These are phyloP conservation scores for Mortierella alpina DNA, from an alignment of 192 early-diverging fungal genomes.

Conservation along the genomic window DNA sequence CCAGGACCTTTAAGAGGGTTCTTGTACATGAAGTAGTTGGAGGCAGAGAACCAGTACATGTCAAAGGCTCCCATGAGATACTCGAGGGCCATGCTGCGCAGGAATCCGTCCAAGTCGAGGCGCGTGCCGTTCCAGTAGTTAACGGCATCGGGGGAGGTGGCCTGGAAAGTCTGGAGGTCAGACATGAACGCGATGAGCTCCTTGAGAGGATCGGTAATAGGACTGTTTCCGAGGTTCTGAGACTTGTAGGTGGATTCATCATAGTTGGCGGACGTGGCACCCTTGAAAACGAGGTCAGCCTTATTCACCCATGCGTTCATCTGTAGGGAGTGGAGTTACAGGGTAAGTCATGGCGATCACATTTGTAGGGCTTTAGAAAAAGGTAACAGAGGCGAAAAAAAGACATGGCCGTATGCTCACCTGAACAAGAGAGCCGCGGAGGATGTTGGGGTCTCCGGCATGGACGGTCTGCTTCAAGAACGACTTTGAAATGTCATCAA, in stretches of 20 bases:
- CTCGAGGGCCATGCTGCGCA: conserved; percentile 54
- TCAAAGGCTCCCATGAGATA: conserved; percentile 57
- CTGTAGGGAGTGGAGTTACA: background rate
- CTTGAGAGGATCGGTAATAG: conserved; percentile 18
- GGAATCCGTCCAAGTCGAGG: conserved; percentile 42
- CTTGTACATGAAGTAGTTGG: conserved; percentile 45
- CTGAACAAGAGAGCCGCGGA: conserved; percentile 35
- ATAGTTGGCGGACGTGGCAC: conserved; percentile 23
- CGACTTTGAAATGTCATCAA: conserved; percentile 57
- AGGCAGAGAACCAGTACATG: conserved; percentile 35
- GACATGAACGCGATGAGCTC: conserved; percentile 47
- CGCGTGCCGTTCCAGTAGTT: conserved; percentile 26
- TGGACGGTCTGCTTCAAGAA: conserved; percentile 54
- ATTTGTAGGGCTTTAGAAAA: no score
- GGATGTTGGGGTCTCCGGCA: conserved; percentile 9
- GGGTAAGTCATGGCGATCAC: no score
- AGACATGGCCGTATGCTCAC: background rate
- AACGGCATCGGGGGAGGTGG: conserved; percentile 17
- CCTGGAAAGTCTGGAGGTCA: conserved; percentile 43
- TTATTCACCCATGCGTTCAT: conserved; percentile 47
- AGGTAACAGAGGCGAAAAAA: background rate
- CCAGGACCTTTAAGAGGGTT: conserved; percentile 34
- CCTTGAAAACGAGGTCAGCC: conserved; percentile 50
- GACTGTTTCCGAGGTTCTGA: conserved; percentile 14
- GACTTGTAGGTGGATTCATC: conserved; percentile 14